These are phyloP conservation scores for Scenedesmus sp. DNA, from an alignment of 163 green algal genomes.

Conservation along the genomic window DNA sequence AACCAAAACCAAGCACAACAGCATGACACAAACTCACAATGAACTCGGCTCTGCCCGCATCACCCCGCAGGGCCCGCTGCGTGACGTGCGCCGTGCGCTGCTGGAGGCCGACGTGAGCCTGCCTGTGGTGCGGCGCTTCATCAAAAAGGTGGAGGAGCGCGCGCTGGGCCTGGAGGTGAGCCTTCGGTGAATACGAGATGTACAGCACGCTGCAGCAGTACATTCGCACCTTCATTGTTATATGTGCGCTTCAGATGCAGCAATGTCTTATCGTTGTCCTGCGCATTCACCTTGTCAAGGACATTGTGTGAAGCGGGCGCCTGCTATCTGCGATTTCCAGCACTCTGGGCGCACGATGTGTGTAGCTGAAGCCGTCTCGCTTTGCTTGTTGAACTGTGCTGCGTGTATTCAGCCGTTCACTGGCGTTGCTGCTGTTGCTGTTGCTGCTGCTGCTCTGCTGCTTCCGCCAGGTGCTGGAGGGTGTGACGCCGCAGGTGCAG, in stretches of 20 bases:
- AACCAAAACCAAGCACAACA: too few relatives aligned
- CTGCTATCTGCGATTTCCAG: neutral
- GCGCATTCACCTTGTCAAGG: neutral
- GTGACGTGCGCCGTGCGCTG: conserved; percentile 93
- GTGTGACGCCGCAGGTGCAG: conserved; percentile 92
- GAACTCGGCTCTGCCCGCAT: neutral
- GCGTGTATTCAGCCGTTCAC: neutral
- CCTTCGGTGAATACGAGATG: neutral
- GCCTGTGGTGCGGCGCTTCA: conserved; percentile 95
- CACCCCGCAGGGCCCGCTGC: conserved; percentile 77
- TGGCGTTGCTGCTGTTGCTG: neutral
- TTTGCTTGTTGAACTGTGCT: too few relatives aligned
- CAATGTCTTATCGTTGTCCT: neutral
- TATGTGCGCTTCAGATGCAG: neutral
- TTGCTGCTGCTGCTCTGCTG: neutral
- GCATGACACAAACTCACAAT: too few relatives aligned
- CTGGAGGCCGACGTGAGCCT: conserved; percentile 96
- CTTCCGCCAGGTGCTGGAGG: conserved; percentile 83
- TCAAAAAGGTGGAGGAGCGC: conserved; percentile 91
- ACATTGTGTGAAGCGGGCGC: neutral
- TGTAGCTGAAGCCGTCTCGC: too few relatives aligned
- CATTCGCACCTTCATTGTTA: neutral
- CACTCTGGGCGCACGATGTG: too few relatives aligned
- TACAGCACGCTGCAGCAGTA: too few relatives aligned
- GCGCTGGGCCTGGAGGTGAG: conserved; percentile 83